A percentile compares a stretch with the other conserved stretches of the same genome.
Evolutionary conservation across 352 stramenopile species (phyloP).

Genomic region (Phytophthora fragariaefolia): DNA sequence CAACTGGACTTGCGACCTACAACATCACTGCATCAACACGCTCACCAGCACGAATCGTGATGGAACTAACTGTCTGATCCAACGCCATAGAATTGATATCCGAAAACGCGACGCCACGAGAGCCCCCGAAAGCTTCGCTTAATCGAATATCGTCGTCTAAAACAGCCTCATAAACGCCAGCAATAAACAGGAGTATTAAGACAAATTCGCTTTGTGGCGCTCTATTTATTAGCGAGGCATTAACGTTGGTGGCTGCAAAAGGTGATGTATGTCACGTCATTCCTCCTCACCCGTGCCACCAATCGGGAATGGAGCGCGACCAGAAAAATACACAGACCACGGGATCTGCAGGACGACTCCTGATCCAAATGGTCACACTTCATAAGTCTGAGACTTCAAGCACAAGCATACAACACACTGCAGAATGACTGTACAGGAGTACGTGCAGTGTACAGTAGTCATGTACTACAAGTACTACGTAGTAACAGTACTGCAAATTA

Average conservation of each 20-base stretch:
- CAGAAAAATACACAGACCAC: not conserved
- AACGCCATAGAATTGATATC: constrained; percentile 17
- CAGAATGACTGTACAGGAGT: too few relatives aligned
- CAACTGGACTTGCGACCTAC: constrained; percentile 14
- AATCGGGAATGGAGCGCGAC: not conserved
- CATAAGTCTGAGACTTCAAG: not conserved
- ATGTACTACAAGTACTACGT: too few relatives aligned
- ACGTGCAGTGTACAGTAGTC: too few relatives aligned
- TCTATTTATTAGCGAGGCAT: not conserved
- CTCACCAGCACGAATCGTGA: constrained; percentile 19
- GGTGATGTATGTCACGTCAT: not conserved
- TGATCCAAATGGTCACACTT: not conserved
- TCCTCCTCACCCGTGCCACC: not conserved
- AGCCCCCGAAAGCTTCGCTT: constrained; percentile 13
- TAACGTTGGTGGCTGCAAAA: not conserved
- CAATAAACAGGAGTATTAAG: not conserved
- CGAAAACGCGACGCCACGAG: constrained; percentile 19
- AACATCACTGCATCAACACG: constrained; percentile 15
- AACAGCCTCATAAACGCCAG: not conserved
- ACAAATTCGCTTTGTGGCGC: not conserved
- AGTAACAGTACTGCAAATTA: too few relatives aligned
- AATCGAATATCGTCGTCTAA: constrained; percentile 6
- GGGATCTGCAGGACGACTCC: constrained; percentile 1
- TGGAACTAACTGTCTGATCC: constrained; percentile 10
- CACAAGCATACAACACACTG: too few relatives aligned